phyloP scores from a whole-genome alignment of 2,329 filamentous ascomycete genomes.

The Trichoderma atroviride region DNA sequence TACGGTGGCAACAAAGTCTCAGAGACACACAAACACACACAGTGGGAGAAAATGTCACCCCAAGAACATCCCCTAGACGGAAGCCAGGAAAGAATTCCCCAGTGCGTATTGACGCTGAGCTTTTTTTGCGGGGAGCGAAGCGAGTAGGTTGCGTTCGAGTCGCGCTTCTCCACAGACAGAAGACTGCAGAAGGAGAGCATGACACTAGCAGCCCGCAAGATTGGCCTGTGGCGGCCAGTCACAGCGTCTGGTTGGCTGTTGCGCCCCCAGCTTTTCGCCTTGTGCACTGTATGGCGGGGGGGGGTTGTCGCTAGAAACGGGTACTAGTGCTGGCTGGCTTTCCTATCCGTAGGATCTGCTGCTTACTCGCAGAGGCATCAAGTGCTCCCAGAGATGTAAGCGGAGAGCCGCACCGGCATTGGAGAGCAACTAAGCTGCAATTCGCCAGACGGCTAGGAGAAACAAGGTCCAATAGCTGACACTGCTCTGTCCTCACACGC shows the following conservation, averaged over 20 bases:
- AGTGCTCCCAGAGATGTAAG: background rate
- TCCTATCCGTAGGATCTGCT: background rate
- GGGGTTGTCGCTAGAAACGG: background rate
- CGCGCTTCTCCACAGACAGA: background rate
- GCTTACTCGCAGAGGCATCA: background rate
- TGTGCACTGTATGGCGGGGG: constrained; percentile 1
- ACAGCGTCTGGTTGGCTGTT: background rate
- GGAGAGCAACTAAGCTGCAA: background rate
- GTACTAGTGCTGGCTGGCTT: background rate
- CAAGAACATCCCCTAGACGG: background rate
- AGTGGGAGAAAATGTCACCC: background rate
- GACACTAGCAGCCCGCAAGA: background rate
- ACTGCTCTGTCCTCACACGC: background rate
- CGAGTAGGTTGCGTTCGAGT: background rate
- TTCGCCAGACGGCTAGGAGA: background rate
- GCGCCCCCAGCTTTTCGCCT: background rate
- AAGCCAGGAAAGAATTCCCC: background rate
- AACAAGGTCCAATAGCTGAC: background rate
- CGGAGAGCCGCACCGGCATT: background rate
- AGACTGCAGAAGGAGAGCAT: background rate
- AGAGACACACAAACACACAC: background rate
- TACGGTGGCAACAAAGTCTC: background rate
- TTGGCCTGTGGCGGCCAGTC: background rate
- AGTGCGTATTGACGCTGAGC: background rate
- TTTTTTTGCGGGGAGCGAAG: background rate